phyloP scores from a whole-genome alignment of 208 protist genomes.

The Strigomonas culicis region DNA sequence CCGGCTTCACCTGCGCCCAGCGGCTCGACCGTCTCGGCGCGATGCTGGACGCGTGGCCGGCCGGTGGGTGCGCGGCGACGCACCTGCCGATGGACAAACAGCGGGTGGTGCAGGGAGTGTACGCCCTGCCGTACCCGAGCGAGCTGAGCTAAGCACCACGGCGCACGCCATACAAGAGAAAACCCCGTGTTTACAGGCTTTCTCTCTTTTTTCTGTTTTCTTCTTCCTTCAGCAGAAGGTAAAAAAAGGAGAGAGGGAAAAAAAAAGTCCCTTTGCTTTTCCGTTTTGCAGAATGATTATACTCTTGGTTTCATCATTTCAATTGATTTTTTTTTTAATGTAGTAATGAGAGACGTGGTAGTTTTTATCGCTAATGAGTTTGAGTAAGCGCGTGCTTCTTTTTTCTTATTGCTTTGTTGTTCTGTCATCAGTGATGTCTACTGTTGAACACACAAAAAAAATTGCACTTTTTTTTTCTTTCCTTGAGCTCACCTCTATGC shows the following conservation, averaged over 20 bases:
- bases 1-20: constrained; percentile 35
- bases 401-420: constrained; percentile 14
- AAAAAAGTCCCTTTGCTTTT: background rate
- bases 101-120: constrained; percentile 37
- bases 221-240: background rate
- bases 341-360: background rate
- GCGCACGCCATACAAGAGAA: no score
- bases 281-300: background rate
- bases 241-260: background rate
- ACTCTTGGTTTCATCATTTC: background rate
- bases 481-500: background rate
- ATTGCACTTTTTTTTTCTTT: background rate
- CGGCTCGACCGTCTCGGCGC: constrained; percentile 41
- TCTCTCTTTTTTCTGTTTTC: constrained; percentile 16
- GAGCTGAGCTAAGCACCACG: constrained; percentile 46
- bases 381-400: background rate
- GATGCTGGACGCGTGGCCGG: constrained; percentile 57
- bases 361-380: background rate
- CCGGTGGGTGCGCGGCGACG: constrained; percentile 33
- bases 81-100: constrained; percentile 32
- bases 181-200: background rate
- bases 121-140: constrained; percentile 51
- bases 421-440: constrained; percentile 8
- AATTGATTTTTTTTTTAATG: background rate
- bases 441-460: background rate